Base-by-base conservation (phyloP, 2,329 filamentous ascomycete genomes). In the Aureobasidium sp. region DNA sequence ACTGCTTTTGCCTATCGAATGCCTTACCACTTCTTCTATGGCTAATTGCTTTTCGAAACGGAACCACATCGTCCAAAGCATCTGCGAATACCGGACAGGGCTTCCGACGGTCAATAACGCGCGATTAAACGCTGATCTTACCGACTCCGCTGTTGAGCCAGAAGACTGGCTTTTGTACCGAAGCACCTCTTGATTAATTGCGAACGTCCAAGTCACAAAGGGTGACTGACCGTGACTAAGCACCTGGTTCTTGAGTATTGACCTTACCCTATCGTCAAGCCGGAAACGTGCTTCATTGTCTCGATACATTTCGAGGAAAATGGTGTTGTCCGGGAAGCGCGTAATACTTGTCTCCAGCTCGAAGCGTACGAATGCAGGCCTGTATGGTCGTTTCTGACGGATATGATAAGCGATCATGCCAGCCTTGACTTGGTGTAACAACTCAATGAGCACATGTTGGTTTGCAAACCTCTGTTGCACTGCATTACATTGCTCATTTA, bases 251-350 rank as follows among this genome's bases (percentile, higher is more conserved):
- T 80, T 74, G 12, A 92, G 76, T 9, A 89, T 75, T 6, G 82
- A 79, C n/a, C 89, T 85, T 22, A 95, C 84, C 20, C 90, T 87
- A 67, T 95, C 89, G 64, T 91, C 84, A 60, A 94, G 81, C 27
- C 87, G 83, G 47, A 90, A 84, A 8, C 87, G 84, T 1, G 84
- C 80, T 70, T 93, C 87, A 65, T 89, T 86, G 79, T 87, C 89
- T n/a, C 86, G 82, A 65, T 88, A 88, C 0, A 94, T 76, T 1
- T 82, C 79, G 1, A 95, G 80, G 64, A 97, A 87, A 6, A 90
- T 79, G 1, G 85, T 89, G 75, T 96, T 97, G 53, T 79, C 78
- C 0, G 91, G 90, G 71, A 91, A 96, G 7, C 76, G 71, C 0
- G 69, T 68, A 25, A 94, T 77, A 64, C 87, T 88, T 2, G 78